Evolutionary conservation across 2,329 filamentous ascomycete species (phyloP), one percentile per base, ranked within the genome.

Genomic region (Tolypocladium amazonense): DNA sequence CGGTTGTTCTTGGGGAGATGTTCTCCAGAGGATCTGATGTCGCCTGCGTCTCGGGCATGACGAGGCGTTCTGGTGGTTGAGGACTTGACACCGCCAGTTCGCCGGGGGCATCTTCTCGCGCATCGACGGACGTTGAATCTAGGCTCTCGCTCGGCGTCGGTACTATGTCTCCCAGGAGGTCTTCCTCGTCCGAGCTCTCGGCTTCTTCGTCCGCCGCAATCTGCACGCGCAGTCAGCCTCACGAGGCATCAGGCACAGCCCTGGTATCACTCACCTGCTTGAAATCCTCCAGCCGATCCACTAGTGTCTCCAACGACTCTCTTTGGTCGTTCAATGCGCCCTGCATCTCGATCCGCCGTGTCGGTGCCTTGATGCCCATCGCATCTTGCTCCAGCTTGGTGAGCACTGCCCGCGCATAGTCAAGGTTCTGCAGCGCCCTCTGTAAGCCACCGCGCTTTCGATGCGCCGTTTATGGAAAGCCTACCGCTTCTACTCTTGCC

Each of bases 311-410:
- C 57, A 92, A 78, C 6, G 84, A 70, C 41, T 88, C 85, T 60
- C 87, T 81, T 67, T 90, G 88, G 52, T 76, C 74, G 62, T 83
- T 79, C 38, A 93, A 76, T 62, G 88, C 85, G 27, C 76, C 73
- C 71, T 90, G 87, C 23, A 81, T 70, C 60, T 87, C 81, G 62
- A 84, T 78, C 65, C 84, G 82, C 61, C 81, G 82, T 6, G 78
- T 71, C 60, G 81, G 80, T 38, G 81, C 75, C 69, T 86, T 86
- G 63, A 86, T 74, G n/a, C 73, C 76, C 18, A 83, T 73, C 7
- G 84, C 80, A 65, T 88, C 84, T 66, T 90, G 88, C 70, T 92
- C 89, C 50, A 91, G 80, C 61, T 81, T 85, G 25, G 87, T 81
- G 59, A 92, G 82, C 37, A 89, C 79, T 0, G 79, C 81, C 47